These are phyloP conservation scores for Colletotrichum brevisporum DNA, from an alignment of 2,329 filamentous ascomycete genomes.

Conservation along the genomic window DNA sequence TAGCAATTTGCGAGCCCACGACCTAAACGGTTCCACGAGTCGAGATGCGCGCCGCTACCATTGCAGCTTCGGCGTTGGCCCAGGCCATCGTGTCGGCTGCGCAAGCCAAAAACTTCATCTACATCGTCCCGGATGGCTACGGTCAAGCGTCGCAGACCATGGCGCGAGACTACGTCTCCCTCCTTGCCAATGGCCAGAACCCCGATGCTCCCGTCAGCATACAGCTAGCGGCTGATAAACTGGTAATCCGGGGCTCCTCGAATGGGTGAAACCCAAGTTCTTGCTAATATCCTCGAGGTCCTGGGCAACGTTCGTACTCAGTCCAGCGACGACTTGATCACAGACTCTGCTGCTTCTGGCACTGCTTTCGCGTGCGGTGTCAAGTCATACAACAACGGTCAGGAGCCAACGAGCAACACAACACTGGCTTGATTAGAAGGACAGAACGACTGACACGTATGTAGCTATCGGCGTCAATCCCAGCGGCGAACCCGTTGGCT, in stretches of 20 bases:
- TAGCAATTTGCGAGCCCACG: conserved; percentile 2
- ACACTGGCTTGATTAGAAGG: not conserved
- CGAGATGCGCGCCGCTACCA: conserved; percentile 37
- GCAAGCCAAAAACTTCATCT: conserved; percentile 50
- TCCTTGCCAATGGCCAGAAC: conserved; percentile 44
- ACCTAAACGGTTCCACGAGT: conserved; percentile 11
- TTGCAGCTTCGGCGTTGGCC: conserved; percentile 25
- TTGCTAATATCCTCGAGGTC: conserved; percentile 39
- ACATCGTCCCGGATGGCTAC: conserved; percentile 51
- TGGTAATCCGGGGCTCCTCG: conserved; percentile 28
- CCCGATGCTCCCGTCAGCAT: conserved; percentile 39
- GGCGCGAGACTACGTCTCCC: conserved; percentile 46
- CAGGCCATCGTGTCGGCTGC: conserved; percentile 27
- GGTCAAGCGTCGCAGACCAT: conserved; percentile 49
- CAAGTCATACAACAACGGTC: conserved; percentile 54
- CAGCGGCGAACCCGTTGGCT: conserved; percentile 51
- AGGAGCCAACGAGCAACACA: not conserved
- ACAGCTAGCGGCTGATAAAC: conserved; percentile 43
- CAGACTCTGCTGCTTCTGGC: conserved; percentile 56
- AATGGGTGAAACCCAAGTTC: no score
- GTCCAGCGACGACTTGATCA: conserved; percentile 53
- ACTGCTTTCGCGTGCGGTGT: conserved; percentile 56
- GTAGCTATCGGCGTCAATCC: conserved; percentile 51
- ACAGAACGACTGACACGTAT: not conserved
- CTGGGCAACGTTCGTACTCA: conserved; percentile 49